Evolutionary conservation across 139 green algal genomes (phyloP).

Genomic region (Volvox africanus): DNA sequence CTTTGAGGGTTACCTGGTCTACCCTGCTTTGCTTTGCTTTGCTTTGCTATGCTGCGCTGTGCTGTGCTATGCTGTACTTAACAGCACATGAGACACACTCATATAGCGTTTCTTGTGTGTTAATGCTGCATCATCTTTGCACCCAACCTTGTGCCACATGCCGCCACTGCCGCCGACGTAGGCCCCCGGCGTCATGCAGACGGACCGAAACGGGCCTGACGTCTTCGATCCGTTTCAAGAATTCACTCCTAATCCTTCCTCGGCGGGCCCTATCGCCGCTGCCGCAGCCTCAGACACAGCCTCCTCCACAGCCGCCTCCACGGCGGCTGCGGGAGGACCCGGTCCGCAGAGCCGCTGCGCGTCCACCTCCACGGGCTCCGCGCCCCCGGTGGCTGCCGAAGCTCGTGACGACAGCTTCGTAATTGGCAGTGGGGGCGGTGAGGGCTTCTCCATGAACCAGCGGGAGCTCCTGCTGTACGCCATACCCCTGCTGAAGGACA

Average conservation of each 20-base stretch:
- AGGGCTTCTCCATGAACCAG: neutral
- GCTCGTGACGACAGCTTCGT: neutral
- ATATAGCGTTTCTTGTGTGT: no score
- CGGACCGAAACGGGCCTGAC: neutral
- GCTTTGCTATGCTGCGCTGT: neutral
- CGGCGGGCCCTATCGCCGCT: neutral
- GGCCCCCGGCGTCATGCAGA: neutral
- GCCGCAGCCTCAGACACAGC: neutral
- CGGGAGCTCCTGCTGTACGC: slow-evolving; percentile 57
- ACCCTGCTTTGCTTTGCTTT: neutral
- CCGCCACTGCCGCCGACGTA: neutral
- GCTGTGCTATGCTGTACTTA: no score
- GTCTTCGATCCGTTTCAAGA: neutral
- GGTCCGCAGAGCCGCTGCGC: neutral
- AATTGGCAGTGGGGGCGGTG: neutral
- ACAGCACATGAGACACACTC: no score
- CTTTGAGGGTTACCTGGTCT: neutral
- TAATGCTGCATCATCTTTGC: no score
- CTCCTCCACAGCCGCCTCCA: neutral
- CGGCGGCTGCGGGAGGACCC: neutral
- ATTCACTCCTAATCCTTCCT: neutral
- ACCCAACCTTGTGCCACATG: neutral
- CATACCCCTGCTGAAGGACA: slow-evolving; percentile 49
- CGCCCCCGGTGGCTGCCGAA: neutral
- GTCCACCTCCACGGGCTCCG: neutral